Base-by-base conservation (phyloP, 768 basidiomycete species). In the Candolleomyces eurysporus region DNA sequence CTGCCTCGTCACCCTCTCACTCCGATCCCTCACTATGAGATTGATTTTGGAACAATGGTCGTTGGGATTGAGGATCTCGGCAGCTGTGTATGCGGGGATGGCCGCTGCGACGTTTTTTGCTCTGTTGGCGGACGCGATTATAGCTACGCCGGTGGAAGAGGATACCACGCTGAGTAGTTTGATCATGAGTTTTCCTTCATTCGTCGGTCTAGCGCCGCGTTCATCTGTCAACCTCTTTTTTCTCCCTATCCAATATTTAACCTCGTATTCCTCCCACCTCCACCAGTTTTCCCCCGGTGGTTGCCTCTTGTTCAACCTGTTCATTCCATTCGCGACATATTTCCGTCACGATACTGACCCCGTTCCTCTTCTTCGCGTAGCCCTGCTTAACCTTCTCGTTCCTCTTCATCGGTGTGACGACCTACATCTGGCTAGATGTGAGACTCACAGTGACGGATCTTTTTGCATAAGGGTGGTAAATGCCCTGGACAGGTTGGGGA, bases 81-180 rank as follows among this genome's bases (percentile, higher is more conserved):
- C 83, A 0, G 90, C 93, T 0, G 78, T 96, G 9, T 94, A 97
- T 64, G 86, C 91, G 2, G 94, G 88, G 4, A 63, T 88, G 17
- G 84, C 95, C 48, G 87, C 85, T 4, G 83, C 88, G 3, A 75
- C 94, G 5, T 96, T 94, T 70, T 94, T 93, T 91, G 68, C 82
- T 7, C 75, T 94, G 64, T 76, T 92, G 57, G 91, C 82, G 36
- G 92, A 91, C 73, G 90, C 82, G 11, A 74, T 93, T 61, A 82
- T 94, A 21, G 86, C 89, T 40, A 91, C 89, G 19, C 96, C 98
- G 74, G 71, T 95, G 53, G 91, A 98, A 71, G 96, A 98, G 71
- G 96, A 92, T 68, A 96, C 94, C 6, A 92, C 92, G 0, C 75
- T 87, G 39, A 84, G 84, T 65, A 84, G 88, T 61, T 63, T 91